Conservation (phyloP, 1,139 yeast species). For the Candida mesenterica region DNA sequence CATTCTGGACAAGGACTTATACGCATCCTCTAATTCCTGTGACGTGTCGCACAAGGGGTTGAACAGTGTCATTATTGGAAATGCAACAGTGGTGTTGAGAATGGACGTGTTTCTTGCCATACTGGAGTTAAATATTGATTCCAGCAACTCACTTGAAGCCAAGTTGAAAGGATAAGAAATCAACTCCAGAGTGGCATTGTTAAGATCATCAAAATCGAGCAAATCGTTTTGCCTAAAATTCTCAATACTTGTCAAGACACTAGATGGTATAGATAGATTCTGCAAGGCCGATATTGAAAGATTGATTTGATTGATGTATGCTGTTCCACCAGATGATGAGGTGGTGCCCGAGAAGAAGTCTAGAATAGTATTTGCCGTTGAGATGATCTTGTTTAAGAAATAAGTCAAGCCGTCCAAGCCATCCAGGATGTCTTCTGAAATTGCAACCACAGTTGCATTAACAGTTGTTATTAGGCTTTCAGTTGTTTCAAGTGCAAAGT, state of each 20-base stretch:
- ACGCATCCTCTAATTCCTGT: background rate
- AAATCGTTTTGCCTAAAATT: slow-evolving; percentile 11
- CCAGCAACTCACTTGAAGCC: slow-evolving; percentile 6
- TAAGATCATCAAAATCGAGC: slow-evolving; percentile 13
- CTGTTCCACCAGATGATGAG: slow-evolving; percentile 18
- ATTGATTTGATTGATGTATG: slow-evolving; percentile 45
- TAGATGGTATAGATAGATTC: slow-evolving; percentile 58
- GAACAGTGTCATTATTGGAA: slow-evolving; percentile 28
- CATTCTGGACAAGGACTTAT: slow-evolving; percentile 39
- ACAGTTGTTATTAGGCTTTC: slow-evolving; percentile 58
- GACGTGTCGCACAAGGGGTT: slow-evolving; percentile 7
- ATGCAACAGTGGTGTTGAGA: slow-evolving; percentile 29
- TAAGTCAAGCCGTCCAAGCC: slow-evolving; percentile 57
- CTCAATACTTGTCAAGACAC: slow-evolving; percentile 14
- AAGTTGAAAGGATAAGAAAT: slow-evolving; percentile 14
- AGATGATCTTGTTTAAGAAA: slow-evolving; percentile 49
- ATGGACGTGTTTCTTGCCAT: slow-evolving; percentile 3
- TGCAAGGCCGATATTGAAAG: slow-evolving; percentile 56
- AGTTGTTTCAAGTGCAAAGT: slow-evolving; percentile 71
- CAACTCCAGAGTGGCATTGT: slow-evolving; percentile 13
- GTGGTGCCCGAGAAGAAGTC: slow-evolving; percentile 49
- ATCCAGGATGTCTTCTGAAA: slow-evolving; percentile 59
- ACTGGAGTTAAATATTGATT: slow-evolving; percentile 10
- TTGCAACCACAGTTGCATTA: slow-evolving; percentile 53
- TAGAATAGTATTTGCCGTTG: slow-evolving; percentile 46